Evolutionary conservation across 2,329 filamentous ascomycete genomes (phyloP).

Genomic region (Dothideomycetes sp.): DNA sequence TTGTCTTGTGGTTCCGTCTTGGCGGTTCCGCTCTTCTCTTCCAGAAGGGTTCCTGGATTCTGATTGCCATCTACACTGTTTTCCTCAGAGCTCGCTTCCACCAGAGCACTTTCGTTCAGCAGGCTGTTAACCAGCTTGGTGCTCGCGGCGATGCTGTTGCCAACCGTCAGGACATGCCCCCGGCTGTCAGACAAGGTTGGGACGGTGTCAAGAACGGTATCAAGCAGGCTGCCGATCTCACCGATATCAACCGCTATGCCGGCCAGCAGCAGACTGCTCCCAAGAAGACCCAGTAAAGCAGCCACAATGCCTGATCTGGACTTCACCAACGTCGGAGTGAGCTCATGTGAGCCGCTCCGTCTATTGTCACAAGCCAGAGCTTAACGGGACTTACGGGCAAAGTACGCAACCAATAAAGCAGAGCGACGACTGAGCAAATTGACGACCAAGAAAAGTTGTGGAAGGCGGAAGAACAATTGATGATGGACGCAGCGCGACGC

Average conservation of each 20-base stretch:
- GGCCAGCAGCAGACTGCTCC: slow-evolving; percentile 39
- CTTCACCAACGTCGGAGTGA: background rate
- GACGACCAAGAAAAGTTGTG: slow-evolving; percentile 10
- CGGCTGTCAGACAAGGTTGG: slow-evolving; percentile 71
- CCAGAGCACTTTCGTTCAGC: slow-evolving; percentile 90
- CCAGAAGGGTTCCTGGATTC: slow-evolving; percentile 82
- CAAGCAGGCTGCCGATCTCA: slow-evolving; percentile 67
- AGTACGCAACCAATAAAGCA: background rate
- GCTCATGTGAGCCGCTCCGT: too few species aligned
- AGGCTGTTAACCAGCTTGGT: slow-evolving; percentile 61
- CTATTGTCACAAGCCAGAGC: background rate
- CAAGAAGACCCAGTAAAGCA: slow-evolving; percentile 55
- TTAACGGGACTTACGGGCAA: background rate
- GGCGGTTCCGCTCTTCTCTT: slow-evolving; percentile 75
- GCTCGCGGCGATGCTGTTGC: slow-evolving; percentile 72
- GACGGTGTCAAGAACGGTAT: slow-evolving; percentile 63
- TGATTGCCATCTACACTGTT: slow-evolving; percentile 74
- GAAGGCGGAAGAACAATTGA: background rate
- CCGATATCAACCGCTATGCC: slow-evolving; percentile 67
- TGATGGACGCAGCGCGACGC: slow-evolving; percentile 6
- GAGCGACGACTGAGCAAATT: slow-evolving; percentile 4
- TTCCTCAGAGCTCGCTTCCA: slow-evolving; percentile 86
- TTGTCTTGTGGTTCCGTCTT: slow-evolving; percentile 76
- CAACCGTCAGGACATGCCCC: slow-evolving; percentile 78
- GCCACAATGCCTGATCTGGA: background rate